These are phyloP conservation scores for Leptomonas pyrrhocoris DNA, from an alignment of 208 protist species.

Conservation along the genomic window DNA sequence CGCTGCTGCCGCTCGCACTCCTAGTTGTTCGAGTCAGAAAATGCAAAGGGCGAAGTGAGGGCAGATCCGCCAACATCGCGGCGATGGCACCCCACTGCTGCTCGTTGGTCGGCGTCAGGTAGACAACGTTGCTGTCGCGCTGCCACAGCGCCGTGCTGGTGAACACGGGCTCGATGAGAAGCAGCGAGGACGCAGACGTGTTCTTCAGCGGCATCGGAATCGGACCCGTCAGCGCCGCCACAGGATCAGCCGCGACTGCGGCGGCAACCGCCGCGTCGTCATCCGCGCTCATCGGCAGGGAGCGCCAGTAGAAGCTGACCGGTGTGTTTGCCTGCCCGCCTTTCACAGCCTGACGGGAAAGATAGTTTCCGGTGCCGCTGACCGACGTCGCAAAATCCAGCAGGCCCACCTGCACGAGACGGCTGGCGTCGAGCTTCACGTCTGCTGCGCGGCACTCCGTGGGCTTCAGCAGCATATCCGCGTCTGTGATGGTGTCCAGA, in stretches of 20 bases:
- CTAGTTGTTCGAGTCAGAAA: no score
- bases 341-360: conserved; percentile 9
- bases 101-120: conserved; percentile 31
- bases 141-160: conserved; percentile 19
- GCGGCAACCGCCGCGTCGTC: neutral
- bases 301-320: neutral
- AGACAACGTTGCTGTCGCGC: conserved; percentile 26
- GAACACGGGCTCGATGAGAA: conserved; percentile 24
- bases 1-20: no score
- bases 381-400: neutral
- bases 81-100: conserved; percentile 31
- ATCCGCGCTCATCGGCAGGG: neutral
- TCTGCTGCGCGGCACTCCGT: conserved; percentile 19
- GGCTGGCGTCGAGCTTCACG: conserved; percentile 16
- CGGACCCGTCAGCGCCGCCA: conserved; percentile 5
- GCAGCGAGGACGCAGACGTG: neutral
- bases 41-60: no score
- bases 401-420: conserved; percentile 14
- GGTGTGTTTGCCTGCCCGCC: neutral
- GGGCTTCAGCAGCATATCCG: conserved; percentile 14
- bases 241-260: neutral
- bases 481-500: conserved; percentile 6
- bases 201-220: neutral
- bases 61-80: conserved; percentile 4
- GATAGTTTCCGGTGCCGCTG: conserved; percentile 4